Evolutionary conservation across 2,329 filamentous ascomycete genomes (phyloP).

Genomic region (Aspergillus sp.): DNA sequence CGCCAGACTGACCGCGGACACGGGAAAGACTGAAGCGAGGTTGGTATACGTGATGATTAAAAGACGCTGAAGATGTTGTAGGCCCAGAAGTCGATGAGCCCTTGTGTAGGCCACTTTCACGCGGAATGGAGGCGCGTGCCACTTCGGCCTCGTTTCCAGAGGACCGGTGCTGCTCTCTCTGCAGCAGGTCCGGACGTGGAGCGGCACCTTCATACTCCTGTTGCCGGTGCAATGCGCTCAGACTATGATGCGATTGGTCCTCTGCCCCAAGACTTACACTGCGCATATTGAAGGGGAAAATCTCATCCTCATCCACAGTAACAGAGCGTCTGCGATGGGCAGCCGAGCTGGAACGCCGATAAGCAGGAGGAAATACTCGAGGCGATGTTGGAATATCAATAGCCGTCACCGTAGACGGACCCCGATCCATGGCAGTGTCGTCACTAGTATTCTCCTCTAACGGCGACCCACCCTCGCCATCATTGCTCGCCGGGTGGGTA

Average conservation of each 20-base stretch:
- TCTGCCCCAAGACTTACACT: conserved; percentile 48
- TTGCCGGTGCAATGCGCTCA: conserved; percentile 33
- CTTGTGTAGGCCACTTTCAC: conserved; percentile 20
- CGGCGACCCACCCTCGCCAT: conserved; percentile 31
- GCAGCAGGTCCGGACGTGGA: conserved; percentile 20
- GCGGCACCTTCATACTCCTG: conserved; percentile 29
- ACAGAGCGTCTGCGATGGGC: conserved; percentile 37
- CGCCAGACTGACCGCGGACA: conserved; percentile 37
- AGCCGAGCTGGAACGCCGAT: conserved; percentile 46
- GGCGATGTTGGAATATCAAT: conserved; percentile 52
- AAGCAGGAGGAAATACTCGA: conserved; percentile 37
- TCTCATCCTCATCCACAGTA: conserved; percentile 44
- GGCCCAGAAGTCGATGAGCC: conserved; percentile 23
- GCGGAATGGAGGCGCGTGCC: conserved; percentile 16
- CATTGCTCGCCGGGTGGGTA: conserved; percentile 38
- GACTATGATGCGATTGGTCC: conserved; percentile 32
- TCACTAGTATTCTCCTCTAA: conserved; percentile 38
- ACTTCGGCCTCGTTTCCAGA: conserved; percentile 20
- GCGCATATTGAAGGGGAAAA: conserved; percentile 46
- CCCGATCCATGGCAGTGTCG: conserved; percentile 31
- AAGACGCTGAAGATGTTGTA: conserved; percentile 29
- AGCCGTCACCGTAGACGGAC: conserved; percentile 39
- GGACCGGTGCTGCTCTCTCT: conserved; percentile 15
- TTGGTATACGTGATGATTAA: conserved; percentile 35
- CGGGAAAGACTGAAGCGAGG: conserved; percentile 38